Evolutionary conservation across 2,329 filamentous ascomycete species (phyloP).

Genomic region (Fusarium begoniae): DNA sequence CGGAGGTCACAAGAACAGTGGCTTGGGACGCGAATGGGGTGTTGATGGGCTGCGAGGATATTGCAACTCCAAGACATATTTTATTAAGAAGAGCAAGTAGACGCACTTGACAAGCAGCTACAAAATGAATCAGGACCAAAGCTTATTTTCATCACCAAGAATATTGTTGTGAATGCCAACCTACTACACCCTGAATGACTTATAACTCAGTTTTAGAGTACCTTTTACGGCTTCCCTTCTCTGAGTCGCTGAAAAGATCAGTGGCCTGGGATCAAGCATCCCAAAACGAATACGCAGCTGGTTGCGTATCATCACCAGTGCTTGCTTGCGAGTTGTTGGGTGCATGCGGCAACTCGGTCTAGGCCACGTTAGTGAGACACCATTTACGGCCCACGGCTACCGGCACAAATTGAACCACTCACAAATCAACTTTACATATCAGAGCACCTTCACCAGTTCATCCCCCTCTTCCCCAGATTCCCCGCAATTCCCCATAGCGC

Average conservation of each 20-base stretch:
- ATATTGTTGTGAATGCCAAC: neutral
- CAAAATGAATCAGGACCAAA: neutral
- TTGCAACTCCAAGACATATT: conserved; percentile 8
- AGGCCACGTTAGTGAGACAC: neutral
- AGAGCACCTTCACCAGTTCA: neutral
- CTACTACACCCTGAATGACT: neutral
- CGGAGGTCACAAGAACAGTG: conserved; percentile 22
- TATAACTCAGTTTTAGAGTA: too few species aligned
- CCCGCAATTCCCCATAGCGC: neutral
- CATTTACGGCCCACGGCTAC: neutral
- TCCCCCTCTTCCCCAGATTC: neutral
- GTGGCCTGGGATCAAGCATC: neutral
- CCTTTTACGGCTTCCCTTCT: neutral
- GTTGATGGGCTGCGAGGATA: conserved; percentile 10
- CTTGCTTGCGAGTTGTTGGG: too few species aligned
- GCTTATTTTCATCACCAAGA: too few species aligned
- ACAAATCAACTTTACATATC: neutral
- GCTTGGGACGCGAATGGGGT: conserved; percentile 12
- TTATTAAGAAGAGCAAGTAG: neutral
- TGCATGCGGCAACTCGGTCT: neutral
- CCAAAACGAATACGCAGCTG: neutral
- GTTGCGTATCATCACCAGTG: neutral
- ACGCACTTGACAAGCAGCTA: neutral
- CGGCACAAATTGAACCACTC: neutral
- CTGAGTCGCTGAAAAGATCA: neutral